phyloP scores from a whole-genome alignment of 371 early-diverging fungal genomes.

The Funneliformis caledonium region DNA sequence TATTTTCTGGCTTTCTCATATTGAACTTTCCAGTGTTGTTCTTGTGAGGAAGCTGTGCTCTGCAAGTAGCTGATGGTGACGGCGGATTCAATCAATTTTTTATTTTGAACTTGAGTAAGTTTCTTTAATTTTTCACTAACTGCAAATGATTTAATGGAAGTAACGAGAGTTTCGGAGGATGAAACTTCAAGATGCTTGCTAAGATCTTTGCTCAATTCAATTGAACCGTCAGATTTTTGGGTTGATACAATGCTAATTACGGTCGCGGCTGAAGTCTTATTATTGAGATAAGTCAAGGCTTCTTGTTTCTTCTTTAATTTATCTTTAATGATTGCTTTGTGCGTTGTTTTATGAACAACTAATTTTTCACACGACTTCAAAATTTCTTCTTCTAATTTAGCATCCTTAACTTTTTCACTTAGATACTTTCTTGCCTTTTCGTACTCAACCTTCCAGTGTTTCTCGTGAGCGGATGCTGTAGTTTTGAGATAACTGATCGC shows the following conservation, averaged over 20 bases:
- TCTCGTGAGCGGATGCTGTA: no score
- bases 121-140: conserved; percentile 20
- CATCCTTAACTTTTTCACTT: no score
- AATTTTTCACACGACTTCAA: no score
- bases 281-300: neutral
- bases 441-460: no score
- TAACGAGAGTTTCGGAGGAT: neutral
- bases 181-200: neutral
- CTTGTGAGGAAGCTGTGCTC: neutral
- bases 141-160: neutral
- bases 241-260: neutral
- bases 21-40: conserved; percentile 6
- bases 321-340: no score
- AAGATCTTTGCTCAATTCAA: conserved; percentile 12
- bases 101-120: neutral
- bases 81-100: conserved; percentile 9
- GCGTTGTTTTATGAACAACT: no score
- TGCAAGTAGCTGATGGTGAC: conserved; percentile 20
- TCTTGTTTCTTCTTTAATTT: neutral
- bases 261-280: neutral
- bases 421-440: no score
- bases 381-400: no score
- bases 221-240: conserved; percentile 7
- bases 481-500: no score
- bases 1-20: conserved; percentile 14